Conservation (phyloP, 1,284 basidiomycete genomes). For the Termitomyces sp. region DNA sequence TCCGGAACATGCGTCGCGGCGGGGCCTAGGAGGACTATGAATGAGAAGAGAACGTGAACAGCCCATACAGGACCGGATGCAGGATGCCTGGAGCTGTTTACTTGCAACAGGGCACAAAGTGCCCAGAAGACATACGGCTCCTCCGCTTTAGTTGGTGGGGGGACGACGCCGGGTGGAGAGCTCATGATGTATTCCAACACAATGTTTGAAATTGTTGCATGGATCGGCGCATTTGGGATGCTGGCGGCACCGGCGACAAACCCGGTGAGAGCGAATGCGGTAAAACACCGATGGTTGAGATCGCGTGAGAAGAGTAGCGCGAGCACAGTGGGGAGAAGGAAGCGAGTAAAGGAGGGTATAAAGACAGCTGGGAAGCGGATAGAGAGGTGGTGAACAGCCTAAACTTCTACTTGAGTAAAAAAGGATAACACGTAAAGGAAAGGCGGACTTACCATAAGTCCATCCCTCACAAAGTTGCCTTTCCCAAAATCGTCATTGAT, state of each 20-base stretch:
- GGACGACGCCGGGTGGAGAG: conserved; percentile 20
- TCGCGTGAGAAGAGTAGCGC: conserved; percentile 59
- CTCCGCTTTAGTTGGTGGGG: conserved; percentile 19
- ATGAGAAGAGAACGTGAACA: conserved; percentile 54
- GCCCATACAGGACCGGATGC: conserved; percentile 75
- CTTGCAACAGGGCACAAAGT: conserved; percentile 53
- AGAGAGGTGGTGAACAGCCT: conserved; percentile 72
- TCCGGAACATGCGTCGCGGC: conserved; percentile 43
- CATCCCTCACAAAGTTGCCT: conserved; percentile 66
- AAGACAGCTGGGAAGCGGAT: conserved; percentile 58
- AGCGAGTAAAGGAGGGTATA: conserved; percentile 51
- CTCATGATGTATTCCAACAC: conserved; percentile 45
- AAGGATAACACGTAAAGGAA: conserved; percentile 10
- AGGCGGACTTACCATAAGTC: conserved; percentile 50
- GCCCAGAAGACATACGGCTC: conserved; percentile 58
- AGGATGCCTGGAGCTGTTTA: conserved; percentile 47
- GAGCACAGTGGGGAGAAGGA: conserved; percentile 57
- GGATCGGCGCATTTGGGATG: conserved; percentile 42
- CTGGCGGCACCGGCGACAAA: conserved; percentile 49
- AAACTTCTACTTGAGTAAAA: conserved; percentile 10
- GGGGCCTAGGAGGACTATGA: conserved; percentile 59
- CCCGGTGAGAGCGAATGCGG: conserved; percentile 68
- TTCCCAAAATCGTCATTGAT: conserved; percentile 80
- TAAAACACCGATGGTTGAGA: conserved; percentile 57
- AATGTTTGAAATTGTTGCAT: conserved; percentile 46